phyloP scores from a whole-genome alignment of 441 rosid genomes.

The Francoa sonchifolia region DNA sequence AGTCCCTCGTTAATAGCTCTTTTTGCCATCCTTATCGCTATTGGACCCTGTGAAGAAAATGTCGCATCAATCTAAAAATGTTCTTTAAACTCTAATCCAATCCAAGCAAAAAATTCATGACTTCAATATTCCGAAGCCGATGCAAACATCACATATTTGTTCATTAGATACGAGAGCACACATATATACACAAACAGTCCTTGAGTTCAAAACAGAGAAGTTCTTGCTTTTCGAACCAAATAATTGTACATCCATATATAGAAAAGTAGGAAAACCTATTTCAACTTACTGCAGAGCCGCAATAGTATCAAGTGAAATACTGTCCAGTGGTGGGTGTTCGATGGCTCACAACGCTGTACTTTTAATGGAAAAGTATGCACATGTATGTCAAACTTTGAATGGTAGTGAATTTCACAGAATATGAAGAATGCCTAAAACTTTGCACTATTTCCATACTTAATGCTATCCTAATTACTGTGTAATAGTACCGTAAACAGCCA shows the following conservation, averaged over 20 bases:
- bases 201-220: background rate
- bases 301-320: too few species aligned
- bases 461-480: too few species aligned
- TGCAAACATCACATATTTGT: background rate
- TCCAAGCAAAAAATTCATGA: background rate
- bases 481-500: too few species aligned
- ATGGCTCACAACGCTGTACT: too few species aligned
- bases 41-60: constrained; percentile 45
- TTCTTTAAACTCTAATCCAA: background rate
- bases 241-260: background rate
- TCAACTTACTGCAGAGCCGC: background rate
- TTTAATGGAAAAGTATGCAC: too few species aligned
- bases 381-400: too few species aligned
- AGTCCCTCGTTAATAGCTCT: constrained; percentile 54
- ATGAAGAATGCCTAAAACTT: too few species aligned
- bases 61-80: constrained; percentile 3
- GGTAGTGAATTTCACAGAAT: too few species aligned
- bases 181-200: background rate
- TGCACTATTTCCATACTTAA: too few species aligned
- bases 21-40: constrained; percentile 74
- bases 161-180: background rate
- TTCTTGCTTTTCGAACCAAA: background rate
- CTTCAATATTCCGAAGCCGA: background rate
- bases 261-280: background rate
- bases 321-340: too few species aligned